Base-by-base conservation (phyloP, 345 rosid genomes). In the Camelina neglecta region DNA sequence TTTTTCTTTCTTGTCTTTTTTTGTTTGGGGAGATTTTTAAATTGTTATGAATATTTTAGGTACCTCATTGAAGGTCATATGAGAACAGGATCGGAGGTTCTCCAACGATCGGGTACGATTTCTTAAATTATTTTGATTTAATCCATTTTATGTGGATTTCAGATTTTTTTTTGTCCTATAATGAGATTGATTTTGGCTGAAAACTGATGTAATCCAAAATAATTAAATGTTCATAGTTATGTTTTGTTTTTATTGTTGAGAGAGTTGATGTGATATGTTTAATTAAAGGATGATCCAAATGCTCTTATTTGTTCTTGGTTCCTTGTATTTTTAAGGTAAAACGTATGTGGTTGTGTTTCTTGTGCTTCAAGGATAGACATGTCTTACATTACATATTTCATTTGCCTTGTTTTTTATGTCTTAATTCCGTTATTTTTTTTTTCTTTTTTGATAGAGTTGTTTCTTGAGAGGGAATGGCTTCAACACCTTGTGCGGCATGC, bases 401-500 rank as follows among this genome's bases (percentile, higher is more conserved):
- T 41, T 62, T 63, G 9, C 7, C 6, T 65, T 65, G 51, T 24
- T 36, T 11, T 50, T 41, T 3, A 51, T 29, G 21, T 45, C 5
- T 62, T 54, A 26, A 4, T 48, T 12, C 12, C 36, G 6, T 56
- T 44, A n/a, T 0, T 10, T 26, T 9, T 6, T 56, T 44, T 24
- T 0, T 11, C 7, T 0, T 11, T 11, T 64, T 57, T 47, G 16
- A 23, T 13, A 68, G 60, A 20, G 47, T 60, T 16, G 20, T 11
- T 24, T 54, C 29, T 26, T 4, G 60, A 42, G 39, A 60, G 35
- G 11, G 38, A 60, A 90, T 89, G 97, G 84, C 93, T n/a, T 78
- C 91, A 10, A 83, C 89, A 24, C 93, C 97, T 31, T 91, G 97
- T 70, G 97, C 97, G 12, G 95, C 95, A 66, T 91, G 95, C 81